A percentile compares a stretch with the other conserved stretches of the same genome.
Conservation (phyloP, 2,329 filamentous ascomycete genomes). For the Aspergillus sp. region DNA sequence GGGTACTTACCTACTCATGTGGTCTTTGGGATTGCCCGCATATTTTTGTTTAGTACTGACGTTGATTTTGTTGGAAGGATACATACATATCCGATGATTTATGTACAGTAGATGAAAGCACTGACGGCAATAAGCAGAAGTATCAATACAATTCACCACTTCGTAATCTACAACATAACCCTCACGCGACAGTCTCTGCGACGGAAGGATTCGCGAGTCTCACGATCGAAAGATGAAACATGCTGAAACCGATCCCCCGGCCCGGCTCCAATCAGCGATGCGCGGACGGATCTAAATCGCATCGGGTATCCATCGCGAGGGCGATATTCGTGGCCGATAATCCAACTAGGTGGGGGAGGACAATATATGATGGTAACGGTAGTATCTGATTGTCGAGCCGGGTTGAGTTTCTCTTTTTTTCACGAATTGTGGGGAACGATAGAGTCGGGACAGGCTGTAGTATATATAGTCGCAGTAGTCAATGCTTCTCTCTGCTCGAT, state of each 20-base stretch:
- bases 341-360: neutral
- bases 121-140: neutral
- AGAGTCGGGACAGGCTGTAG: too few species aligned
- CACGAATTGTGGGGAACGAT: too few species aligned
- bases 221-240: neutral
- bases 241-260: neutral
- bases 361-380: too few species aligned
- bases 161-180: too few species aligned
- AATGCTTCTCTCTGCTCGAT: too few species aligned
- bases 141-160: too few species aligned
- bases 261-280: neutral
- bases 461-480: too few species aligned
- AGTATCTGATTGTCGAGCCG: too few species aligned
- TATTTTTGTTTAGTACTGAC: neutral
- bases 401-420: too few species aligned
- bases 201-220: neutral
- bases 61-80: neutral
- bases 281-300: neutral
- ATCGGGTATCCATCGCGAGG: neutral
- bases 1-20: neutral
- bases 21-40: neutral
- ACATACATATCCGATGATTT: constrained; percentile 4
- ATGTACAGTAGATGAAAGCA: constrained; percentile 18
- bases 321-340: neutral
- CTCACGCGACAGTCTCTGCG: neutral